Evolutionary conservation across 371 early-diverging fungal species (phyloP), one percentile per base, ranked within the genome.

Genomic region (Catenaria anguillulae): DNA sequence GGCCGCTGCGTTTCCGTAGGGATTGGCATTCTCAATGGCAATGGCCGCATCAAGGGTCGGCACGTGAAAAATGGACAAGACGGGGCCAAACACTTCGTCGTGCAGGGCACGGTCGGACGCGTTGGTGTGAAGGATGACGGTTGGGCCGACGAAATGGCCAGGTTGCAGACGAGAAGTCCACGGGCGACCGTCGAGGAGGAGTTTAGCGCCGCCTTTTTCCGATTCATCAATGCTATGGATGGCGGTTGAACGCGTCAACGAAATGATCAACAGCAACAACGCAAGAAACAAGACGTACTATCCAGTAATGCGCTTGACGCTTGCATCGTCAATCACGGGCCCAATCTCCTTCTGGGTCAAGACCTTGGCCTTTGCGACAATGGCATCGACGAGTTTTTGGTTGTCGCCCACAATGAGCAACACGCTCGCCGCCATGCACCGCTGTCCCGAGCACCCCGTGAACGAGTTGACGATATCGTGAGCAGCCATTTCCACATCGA

Each of bases 31-130:
- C 68, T 86, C 85, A 34, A 86, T 75, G n/a, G 64, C 75, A 55
- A 86, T 65, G 2, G 87, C 84, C 60, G 80, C 79, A 29, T 81
- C 82, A 23, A 74, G 71, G 60, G 61, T 65, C n/a, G 63, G 56
- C 59, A 75, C 79, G 19, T 71, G 71, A 62, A 75, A 71, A 55
- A 86, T 74, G 35, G 80, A 78, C 60, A 87, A 66, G 8, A 85
- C 84, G 0, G 87, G 87, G 12, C 87, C 87, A 74, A 87, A 87
- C 60, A 86, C 80, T 74, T 87, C 87, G 61, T 79, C 79, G 55
- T 79, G 77, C 66, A 87, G 67, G n/a, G 85, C 83, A 12, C 66
- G 59, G 62, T 86, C 86, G 36, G 66, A 58, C 37, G 71, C 64
- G 56, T 67, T 67, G 24, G 65, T 71, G 66, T 84, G 85, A 58